Evolutionary conservation across 129 eudicot species (phyloP).

Genomic region (Centrapalus pauciflorus): DNA sequence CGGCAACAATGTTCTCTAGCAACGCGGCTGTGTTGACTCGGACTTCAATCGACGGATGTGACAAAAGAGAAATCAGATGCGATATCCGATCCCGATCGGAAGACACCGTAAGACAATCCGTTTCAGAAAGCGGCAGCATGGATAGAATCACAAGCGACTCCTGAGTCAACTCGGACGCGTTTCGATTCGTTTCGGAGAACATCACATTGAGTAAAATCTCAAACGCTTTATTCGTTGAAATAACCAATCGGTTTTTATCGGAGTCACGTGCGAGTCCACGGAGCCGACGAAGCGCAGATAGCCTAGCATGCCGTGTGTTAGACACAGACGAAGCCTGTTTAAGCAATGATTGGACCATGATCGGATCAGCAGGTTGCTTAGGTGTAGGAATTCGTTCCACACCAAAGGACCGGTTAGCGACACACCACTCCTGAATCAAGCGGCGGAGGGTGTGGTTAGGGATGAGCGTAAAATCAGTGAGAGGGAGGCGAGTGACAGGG

Average conservation of each 20-base stretch:
- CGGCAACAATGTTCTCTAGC: slow-evolving; percentile 60
- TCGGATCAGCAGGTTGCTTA: slow-evolving; percentile 88
- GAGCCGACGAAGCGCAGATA: slow-evolving; percentile 60
- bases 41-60: slow-evolving; percentile 64
- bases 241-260: slow-evolving; percentile 69
- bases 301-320: slow-evolving; percentile 32
- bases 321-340: slow-evolving; percentile 45
- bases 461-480: slow-evolving; percentile 58
- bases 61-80: slow-evolving; percentile 47
- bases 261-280: slow-evolving; percentile 77
- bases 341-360: slow-evolving; percentile 45
- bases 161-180: slow-evolving; percentile 44
- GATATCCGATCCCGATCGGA: slow-evolving; percentile 44
- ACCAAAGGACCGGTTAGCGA: slow-evolving; percentile 61
- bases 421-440: slow-evolving; percentile 88
- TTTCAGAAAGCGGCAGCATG: slow-evolving; percentile 45
- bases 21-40: slow-evolving; percentile 72
- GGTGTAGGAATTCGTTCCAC: slow-evolving; percentile 92
- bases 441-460: slow-evolving; percentile 96
- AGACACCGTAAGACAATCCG: slow-evolving; percentile 45
- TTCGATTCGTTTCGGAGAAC: slow-evolving; percentile 35
- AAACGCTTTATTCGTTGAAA: slow-evolving; percentile 42
- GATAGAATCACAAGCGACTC: slow-evolving; percentile 66
- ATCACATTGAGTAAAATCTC: slow-evolving; percentile 40
- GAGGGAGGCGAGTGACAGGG: slow-evolving; percentile 79